Evolutionary conservation across 2,329 filamentous ascomycete genomes (phyloP), one percentile per base, ranked within the genome.

Genomic region (Alternaria infectoria): DNA sequence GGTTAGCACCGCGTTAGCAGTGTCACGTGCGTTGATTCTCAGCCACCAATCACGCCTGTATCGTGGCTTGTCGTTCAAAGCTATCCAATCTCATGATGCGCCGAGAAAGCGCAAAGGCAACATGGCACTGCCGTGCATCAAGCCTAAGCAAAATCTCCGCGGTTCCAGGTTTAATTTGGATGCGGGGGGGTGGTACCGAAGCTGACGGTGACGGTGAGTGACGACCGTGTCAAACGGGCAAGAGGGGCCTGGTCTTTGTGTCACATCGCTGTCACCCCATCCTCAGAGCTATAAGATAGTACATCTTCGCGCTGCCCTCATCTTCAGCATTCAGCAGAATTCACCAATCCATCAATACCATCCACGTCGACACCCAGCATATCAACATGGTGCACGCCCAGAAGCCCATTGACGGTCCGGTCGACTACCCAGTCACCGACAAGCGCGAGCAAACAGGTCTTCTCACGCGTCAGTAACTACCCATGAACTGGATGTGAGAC

Each of bases 391-490:
- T 60, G 6, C 65, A 26, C 30, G 45, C 57, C 19, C 55, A 66
- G 56, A 45, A 46, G 23, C 62, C 65, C 32, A 52, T 64, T n/a
- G 66, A 68, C 26, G 65, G 60, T 19, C 68, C 68, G 25, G 44
- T 59, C 54, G 67, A 70, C 17, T 63, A 63, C 25, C 66, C 68
- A n/a, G 56, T 59, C 40, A 44, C 65, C 12, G 57, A 67, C 36
- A 68, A 70, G 23, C 60, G 68, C 43, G 66, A 73, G 30, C 68
- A 70, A 12, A 77, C 74, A 5, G 74, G 73, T 25, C 66, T 77
- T 0, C 67, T 77, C 23, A 77, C 74, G 8, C 74, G 74, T n/a
- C 15, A 36, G 32, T 36, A 36, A n/a, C 32, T 36, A 36, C 32
- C 8, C 32, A 36, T 36, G 15, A 36, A 36, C 32, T 36, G 15